Conservation (phyloP, 306 rosid species). For the Medicago ruthenica region DNA sequence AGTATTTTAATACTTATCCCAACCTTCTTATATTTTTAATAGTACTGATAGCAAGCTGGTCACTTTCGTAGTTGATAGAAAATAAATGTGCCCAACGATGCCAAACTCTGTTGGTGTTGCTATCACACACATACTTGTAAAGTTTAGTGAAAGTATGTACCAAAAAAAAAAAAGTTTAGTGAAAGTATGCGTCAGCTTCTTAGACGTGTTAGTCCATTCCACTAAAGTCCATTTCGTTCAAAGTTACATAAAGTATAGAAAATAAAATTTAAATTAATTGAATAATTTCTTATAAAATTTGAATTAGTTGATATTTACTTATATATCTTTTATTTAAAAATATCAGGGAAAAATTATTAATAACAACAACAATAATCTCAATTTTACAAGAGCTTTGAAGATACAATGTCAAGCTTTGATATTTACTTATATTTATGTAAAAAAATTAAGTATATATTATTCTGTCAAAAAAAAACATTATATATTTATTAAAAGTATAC, state of each 20-base stretch:
- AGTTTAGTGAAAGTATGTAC: too few relatives aligned
- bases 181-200: slow-evolving; percentile 43
- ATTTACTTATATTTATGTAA: too few relatives aligned
- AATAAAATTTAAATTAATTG: too few relatives aligned
- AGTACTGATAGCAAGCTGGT: slow-evolving; percentile 19
- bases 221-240: not conserved
- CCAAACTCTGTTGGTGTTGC: slow-evolving; percentile 40
- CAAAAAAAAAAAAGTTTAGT: too few relatives aligned
- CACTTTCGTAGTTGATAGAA: slow-evolving; percentile 34
- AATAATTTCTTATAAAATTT: too few relatives aligned
- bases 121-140: slow-evolving; percentile 13
- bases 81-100: not conserved
- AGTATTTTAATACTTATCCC: slow-evolving; percentile 17
- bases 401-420: too few relatives aligned
- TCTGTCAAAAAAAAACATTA: not conserved
- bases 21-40: not conserved
- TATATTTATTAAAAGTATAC: too few relatives aligned
- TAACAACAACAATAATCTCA: too few relatives aligned
- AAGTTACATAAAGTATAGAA: not conserved
- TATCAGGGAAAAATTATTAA: too few relatives aligned
- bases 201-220: slow-evolving; percentile 35
- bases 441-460: not conserved
- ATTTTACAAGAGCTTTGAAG: too few relatives aligned
- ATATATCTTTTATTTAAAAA: too few relatives aligned
- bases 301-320: too few relatives aligned